Evolutionary conservation across 495 filamentous ascomycete genomes (phyloP).

Genomic region (Aspergillus ellipticus): DNA sequence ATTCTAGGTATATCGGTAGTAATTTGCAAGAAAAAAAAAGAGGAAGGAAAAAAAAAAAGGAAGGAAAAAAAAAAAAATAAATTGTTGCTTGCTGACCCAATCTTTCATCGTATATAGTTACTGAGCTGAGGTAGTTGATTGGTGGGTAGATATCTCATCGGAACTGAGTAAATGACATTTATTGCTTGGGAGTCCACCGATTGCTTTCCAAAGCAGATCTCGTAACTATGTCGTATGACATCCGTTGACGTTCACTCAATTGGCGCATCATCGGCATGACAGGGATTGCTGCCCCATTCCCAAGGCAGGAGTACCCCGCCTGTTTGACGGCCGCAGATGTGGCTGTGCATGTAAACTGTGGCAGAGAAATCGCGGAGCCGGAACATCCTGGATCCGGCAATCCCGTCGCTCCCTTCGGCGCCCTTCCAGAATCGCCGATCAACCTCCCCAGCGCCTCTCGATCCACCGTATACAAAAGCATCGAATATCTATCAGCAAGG

Average conservation of each 20-base stretch:
- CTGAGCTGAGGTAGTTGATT: too few species aligned
- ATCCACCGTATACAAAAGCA: not conserved
- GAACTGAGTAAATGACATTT: not conserved
- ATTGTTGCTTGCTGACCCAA: too few species aligned
- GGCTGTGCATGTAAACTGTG: not conserved
- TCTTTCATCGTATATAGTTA: not conserved
- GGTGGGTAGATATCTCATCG: not conserved
- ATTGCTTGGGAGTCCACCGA: constrained; percentile 63
- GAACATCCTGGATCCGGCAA: not conserved
- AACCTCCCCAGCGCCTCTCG: not conserved
- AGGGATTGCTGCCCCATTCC: constrained; percentile 75
- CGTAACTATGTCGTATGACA: too few species aligned
- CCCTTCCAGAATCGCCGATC: not conserved
- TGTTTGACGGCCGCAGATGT: too few species aligned
- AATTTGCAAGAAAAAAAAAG: too few species aligned
- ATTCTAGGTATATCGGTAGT: too few species aligned
- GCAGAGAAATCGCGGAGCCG: not conserved
- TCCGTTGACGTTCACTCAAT: too few species aligned
- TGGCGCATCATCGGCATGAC: too few species aligned
- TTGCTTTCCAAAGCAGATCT: too few species aligned
- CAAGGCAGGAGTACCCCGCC: constrained; percentile 37
- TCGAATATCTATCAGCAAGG: not conserved
- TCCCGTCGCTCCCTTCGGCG: not conserved
- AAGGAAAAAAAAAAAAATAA: too few species aligned
- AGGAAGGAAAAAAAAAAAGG: too few species aligned